Percentiles rank a stretch among this genome's conserved stretches.
These are phyloP conservation scores for Cinchona pubescens DNA, from an alignment of 257 asterid genomes.

Conservation along the genomic window DNA sequence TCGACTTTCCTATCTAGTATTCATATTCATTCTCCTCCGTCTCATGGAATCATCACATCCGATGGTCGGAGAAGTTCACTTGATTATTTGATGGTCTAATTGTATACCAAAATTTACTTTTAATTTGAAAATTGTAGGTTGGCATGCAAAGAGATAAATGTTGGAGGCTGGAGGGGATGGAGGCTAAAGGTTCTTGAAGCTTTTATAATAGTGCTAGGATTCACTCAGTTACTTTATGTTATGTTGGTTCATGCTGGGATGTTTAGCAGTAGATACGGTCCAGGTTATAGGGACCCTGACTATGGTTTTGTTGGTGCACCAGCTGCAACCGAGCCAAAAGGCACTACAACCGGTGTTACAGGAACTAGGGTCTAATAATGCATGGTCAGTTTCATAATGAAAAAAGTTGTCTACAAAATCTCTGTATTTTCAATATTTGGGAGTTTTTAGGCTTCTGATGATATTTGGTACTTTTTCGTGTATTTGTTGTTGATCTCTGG, in stretches of 20 bases:
- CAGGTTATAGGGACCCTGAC: conserved; percentile 41
- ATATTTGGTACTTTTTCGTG: background rate
- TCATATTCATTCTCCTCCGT: too few species aligned
- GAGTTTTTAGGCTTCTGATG: background rate
- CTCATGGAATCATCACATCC: too few species aligned
- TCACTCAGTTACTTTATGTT: conserved; percentile 66
- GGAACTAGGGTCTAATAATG: conserved; percentile 38
- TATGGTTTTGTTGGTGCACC: conserved; percentile 39
- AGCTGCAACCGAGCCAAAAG: conserved; percentile 41
- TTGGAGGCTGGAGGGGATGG: conserved; percentile 90
- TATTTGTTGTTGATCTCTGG: background rate
- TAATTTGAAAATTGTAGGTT: conserved; percentile 28
- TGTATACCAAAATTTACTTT: too few species aligned
- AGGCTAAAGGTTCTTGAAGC: conserved; percentile 78
- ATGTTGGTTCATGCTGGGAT: conserved; percentile 69
- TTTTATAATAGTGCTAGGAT: conserved; percentile 52
- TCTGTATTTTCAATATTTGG: background rate
- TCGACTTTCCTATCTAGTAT: too few species aligned
- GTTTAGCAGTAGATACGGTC: conserved; percentile 66
- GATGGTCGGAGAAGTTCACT: too few species aligned
- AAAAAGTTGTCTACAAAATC: too few species aligned
- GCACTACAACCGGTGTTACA: conserved; percentile 26
- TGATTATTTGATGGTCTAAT: too few species aligned
- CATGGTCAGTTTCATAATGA: too few species aligned
- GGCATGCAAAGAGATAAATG: conserved; percentile 81